Evolutionary conservation across 2,329 filamentous ascomycete genomes (phyloP).

Genomic region (Phaeosphaeria sp.): DNA sequence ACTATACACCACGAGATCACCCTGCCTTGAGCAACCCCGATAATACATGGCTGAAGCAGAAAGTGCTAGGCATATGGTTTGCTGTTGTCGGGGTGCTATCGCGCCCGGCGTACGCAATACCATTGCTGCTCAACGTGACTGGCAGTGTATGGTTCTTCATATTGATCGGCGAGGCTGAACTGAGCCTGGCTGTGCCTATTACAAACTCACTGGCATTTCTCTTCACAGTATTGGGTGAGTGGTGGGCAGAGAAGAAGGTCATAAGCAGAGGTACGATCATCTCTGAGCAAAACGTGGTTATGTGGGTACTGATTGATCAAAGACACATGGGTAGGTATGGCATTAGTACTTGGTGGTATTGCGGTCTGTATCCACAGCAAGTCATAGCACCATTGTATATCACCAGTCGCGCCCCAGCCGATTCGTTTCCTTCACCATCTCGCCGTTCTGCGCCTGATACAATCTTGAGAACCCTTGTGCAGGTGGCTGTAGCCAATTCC

Average conservation of each 20-base stretch:
- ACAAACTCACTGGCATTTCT: slow-evolving; percentile 93
- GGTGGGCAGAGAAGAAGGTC: slow-evolving; percentile 91
- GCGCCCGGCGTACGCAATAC: slow-evolving; percentile 84
- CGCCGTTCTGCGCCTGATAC: slow-evolving; percentile 39
- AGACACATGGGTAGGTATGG: slow-evolving; percentile 88
- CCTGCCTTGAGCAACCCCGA: slow-evolving; percentile 42
- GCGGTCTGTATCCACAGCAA: slow-evolving; percentile 77
- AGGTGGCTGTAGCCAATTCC: slow-evolving; percentile 93
- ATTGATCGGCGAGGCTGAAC: slow-evolving; percentile 87
- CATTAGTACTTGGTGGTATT: slow-evolving; percentile 78
- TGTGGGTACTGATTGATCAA: slow-evolving; percentile 11
- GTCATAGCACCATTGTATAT: slow-evolving; percentile 20
- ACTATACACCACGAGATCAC: slow-evolving; percentile 65
- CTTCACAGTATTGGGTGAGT: slow-evolving; percentile 95
- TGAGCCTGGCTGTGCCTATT: slow-evolving; percentile 92
- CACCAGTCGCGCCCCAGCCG: slow-evolving; percentile 23
- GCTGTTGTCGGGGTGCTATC: slow-evolving; percentile 78
- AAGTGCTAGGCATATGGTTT: slow-evolving; percentile 71
- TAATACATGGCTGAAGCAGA: slow-evolving; percentile 67
- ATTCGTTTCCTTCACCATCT: slow-evolving; percentile 6
- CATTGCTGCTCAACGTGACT: slow-evolving; percentile 85
- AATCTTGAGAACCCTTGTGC: slow-evolving; percentile 78
- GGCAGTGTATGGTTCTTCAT: slow-evolving; percentile 97
- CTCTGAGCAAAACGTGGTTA: neutral
- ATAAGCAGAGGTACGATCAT: slow-evolving; percentile 75